Percentiles rank a stretch among this genome's conserved stretches.
Conservation (phyloP, 225 moss, liverwort and hornwort genomes). For the Pseudoscleropodium purum region DNA sequence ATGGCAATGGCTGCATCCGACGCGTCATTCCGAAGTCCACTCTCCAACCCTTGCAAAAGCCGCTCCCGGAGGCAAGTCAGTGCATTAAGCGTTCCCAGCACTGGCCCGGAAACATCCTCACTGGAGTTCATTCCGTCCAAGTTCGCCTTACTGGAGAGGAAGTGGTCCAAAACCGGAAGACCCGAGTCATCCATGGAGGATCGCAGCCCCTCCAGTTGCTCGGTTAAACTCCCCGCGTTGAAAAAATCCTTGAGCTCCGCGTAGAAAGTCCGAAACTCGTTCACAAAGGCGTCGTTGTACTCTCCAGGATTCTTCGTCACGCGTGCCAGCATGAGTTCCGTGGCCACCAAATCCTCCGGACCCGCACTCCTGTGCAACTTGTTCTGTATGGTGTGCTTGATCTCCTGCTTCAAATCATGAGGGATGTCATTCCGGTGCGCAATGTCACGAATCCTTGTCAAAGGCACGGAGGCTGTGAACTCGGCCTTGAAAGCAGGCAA, state of each 20-base stretch:
- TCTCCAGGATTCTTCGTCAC: constrained; percentile 64
- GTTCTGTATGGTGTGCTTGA: constrained; percentile 93
- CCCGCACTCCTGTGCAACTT: constrained; percentile 96
- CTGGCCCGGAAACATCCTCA: constrained; percentile 27
- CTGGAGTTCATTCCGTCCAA: constrained; percentile 40
- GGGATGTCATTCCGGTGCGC: constrained; percentile 96
- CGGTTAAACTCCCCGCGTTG: constrained; percentile 88
- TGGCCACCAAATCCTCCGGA: constrained; percentile 91
- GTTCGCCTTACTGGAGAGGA: constrained; percentile 53
- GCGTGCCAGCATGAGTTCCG: constrained; percentile 69
- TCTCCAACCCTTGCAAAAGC: constrained; percentile 64
- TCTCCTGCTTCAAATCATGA: constrained; percentile 88
- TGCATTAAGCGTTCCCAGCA: constrained; percentile 62
- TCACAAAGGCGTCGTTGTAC: constrained; percentile 74
- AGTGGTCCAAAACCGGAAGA: constrained; percentile 44
- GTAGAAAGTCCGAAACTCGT: constrained; percentile 71
- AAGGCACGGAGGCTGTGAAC: constrained; percentile 86
- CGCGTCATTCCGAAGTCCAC: constrained; percentile 82
- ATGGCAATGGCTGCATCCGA: constrained; percentile 80
- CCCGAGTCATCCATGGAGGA: constrained; percentile 57
- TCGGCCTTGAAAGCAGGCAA: constrained; percentile 96
- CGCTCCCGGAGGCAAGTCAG: constrained; percentile 59
- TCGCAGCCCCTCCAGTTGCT: constrained; percentile 74
- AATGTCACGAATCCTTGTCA: constrained; percentile 90
- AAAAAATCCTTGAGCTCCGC: constrained; percentile 92